Evolutionary conservation across 1,139 yeast genomes (phyloP), one percentile per base, ranked within the genome.

Genomic region (Kodamaea derodonti): DNA sequence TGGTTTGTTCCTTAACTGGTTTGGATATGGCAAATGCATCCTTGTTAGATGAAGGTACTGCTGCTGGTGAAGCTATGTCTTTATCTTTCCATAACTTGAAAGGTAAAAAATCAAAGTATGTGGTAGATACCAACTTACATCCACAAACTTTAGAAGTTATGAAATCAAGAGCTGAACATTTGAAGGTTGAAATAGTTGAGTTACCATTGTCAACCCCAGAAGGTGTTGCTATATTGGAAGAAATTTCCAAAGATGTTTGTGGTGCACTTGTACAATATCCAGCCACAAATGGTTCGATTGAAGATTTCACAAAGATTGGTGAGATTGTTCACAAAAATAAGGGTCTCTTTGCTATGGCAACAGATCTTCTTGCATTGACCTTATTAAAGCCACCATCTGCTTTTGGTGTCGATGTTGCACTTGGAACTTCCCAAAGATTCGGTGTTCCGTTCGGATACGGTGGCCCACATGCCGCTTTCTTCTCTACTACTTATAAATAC

Each of bases 401-500:
- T 30, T 85, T 84, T 52, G 90, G 90, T 35, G 97, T 97, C 31
- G 98, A 92, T 58, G 84, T 92, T 39, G 96, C 85, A 2, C 70
- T 92, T 38, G 98, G 98, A 37, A 80, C 88, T 14, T 77, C 97
- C 4, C 98, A 92, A 69, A 75, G 98, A 60, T 87, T 92, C 50
- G 98, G 98, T 52, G 97, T 92, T 30, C 97, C 98, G 38, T 78
- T 90, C 65, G 98, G 97, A 11, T 92, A 81, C 54, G 98, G 98
- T 54, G 98, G 98, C 23, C 98, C 98, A 4, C 98, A 92, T 58
- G 98, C 98, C 34, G 98, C 96, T 0, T 92, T 87, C 66, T 90
- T 92, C 53, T 87, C 97, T 12, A 95, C 94, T 32, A 72, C 79
- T 17, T 75, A 79, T 42, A 74, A 78, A 42, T 75, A 84, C 52